Conservation (phyloP, 116 monocot genomes). For the Zostera marina region DNA sequence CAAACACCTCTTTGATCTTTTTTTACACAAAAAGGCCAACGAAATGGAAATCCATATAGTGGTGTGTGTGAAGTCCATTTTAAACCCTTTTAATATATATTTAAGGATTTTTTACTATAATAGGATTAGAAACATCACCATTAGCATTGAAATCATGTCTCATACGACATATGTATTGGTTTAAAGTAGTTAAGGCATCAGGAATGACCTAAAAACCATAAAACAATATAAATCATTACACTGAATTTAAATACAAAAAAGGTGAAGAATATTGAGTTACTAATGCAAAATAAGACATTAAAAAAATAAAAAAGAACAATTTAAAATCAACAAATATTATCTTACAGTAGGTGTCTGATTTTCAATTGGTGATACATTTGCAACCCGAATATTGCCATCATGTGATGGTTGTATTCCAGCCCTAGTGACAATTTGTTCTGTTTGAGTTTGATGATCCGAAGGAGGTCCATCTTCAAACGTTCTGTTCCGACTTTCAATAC, state of each 20-base stretch:
- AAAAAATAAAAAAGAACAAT: neutral
- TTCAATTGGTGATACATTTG: slow-evolving; percentile 23
- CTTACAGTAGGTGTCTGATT: slow-evolving; percentile 50
- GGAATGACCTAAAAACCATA: slow-evolving; percentile 52
- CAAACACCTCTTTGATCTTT: no score
- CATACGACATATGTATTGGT: slow-evolving; percentile 54
- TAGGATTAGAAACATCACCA: slow-evolving; percentile 8
- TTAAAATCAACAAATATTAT: neutral
- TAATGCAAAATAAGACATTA: neutral
- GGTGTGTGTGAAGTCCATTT: neutral
- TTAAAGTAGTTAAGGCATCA: slow-evolving; percentile 78
- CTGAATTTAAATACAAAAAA: neutral
- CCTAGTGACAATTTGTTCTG: slow-evolving; percentile 14
- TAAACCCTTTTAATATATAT: neutral
- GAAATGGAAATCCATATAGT: no score
- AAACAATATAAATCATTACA: neutral
- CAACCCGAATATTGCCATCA: slow-evolving; percentile 10
- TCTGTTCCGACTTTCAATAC: slow-evolving; percentile 23
- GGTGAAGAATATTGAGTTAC: neutral
- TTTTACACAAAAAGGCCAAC: no score
- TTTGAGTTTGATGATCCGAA: slow-evolving; percentile 21
- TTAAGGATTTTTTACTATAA: no score
- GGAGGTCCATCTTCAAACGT: slow-evolving; percentile 15
- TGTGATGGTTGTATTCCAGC: slow-evolving; percentile 15
- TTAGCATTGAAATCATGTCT: slow-evolving; percentile 39